A percentile compares a stretch with the other conserved stretches of the same genome.
Evolutionary conservation across 768 basidiomycete species (phyloP).

Genomic region (Botryobasidium botryosum): DNA sequence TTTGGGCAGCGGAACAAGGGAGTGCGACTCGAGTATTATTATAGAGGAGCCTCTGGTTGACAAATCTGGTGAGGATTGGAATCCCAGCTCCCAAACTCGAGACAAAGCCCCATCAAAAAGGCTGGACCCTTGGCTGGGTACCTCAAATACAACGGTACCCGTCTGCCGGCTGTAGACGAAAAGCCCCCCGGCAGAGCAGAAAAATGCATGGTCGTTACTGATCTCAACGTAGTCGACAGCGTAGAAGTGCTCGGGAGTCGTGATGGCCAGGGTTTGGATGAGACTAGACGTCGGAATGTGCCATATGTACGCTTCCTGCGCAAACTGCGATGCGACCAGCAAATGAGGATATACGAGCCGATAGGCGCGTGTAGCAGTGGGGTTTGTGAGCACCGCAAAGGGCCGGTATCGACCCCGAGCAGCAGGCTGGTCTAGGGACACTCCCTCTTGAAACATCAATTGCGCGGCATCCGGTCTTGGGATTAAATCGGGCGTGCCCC

Average conservation of each 20-base stretch:
- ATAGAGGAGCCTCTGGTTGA: not conserved
- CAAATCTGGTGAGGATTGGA: not conserved
- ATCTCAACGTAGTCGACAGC: slow-evolving; percentile 50
- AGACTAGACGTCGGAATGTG: slow-evolving; percentile 37
- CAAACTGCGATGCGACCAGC: slow-evolving; percentile 28
- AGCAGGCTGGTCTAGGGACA: not conserved
- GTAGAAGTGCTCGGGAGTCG: slow-evolving; percentile 17
- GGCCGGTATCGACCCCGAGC: slow-evolving; percentile 40
- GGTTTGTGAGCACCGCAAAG: slow-evolving; percentile 38
- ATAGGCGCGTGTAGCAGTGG: slow-evolving; percentile 33
- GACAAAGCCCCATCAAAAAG: not conserved
- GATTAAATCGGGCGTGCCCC: not conserved
- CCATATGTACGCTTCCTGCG: slow-evolving; percentile 35
- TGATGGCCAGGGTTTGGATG: slow-evolving; percentile 28
- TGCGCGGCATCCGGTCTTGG: not conserved
- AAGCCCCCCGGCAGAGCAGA: slow-evolving; percentile 34
- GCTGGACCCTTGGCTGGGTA: not conserved
- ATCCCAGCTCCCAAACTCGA: not conserved
- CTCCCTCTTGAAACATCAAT: not conserved
- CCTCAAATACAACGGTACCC: not conserved
- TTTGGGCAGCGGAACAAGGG: not conserved
- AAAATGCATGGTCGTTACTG: slow-evolving; percentile 36
- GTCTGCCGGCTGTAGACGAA: slow-evolving; percentile 27
- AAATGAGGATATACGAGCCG: slow-evolving; percentile 53
- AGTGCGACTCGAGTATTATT: not conserved